Conservation (phyloP, 148 eudicot genomes). For the Rhododendron griersonianum region DNA sequence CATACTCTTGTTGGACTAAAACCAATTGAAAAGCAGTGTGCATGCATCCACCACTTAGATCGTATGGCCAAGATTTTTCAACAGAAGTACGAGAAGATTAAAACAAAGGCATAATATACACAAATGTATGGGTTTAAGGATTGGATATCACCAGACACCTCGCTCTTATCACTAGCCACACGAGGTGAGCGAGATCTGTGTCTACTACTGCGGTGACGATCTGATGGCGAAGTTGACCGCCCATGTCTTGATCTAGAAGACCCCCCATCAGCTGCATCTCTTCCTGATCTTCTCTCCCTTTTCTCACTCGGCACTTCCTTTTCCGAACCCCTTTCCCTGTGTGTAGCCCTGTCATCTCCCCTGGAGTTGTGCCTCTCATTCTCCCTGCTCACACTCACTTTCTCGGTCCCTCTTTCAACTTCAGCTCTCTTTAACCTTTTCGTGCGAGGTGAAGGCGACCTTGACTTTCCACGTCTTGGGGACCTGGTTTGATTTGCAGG, state of each 20-base stretch:
- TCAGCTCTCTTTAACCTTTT: constrained; percentile 61
- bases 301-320: constrained; percentile 31
- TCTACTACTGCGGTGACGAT: constrained; percentile 53
- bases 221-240: constrained; percentile 59
- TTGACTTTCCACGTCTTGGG: constrained; percentile 30
- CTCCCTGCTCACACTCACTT: constrained; percentile 43
- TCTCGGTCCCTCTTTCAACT: constrained; percentile 49
- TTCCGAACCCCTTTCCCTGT: constrained; percentile 45
- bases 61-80: not conserved
- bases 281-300: constrained; percentile 47
- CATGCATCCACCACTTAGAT: not conserved
- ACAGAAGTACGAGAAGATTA: not conserved
- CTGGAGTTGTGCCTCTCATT: constrained; percentile 33
- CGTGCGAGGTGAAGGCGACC: constrained; percentile 71
- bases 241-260: constrained; percentile 57
- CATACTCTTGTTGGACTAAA: not conserved
- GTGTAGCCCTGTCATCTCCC: constrained; percentile 39
- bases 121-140: constrained; percentile 20
- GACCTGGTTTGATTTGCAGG: constrained; percentile 32
- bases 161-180: constrained; percentile 46
- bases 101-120: not conserved
- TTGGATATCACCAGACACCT: constrained; percentile 97
- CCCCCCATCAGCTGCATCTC: constrained; percentile 45
- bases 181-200: constrained; percentile 70
- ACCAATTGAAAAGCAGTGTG: constrained; percentile 9